A percentile compares a stretch with the other conserved stretches of the same genome.
Evolutionary conservation across 1,284 basidiomycete genomes (phyloP).

Genomic region (Cutaneotrichosporon sp.): DNA sequence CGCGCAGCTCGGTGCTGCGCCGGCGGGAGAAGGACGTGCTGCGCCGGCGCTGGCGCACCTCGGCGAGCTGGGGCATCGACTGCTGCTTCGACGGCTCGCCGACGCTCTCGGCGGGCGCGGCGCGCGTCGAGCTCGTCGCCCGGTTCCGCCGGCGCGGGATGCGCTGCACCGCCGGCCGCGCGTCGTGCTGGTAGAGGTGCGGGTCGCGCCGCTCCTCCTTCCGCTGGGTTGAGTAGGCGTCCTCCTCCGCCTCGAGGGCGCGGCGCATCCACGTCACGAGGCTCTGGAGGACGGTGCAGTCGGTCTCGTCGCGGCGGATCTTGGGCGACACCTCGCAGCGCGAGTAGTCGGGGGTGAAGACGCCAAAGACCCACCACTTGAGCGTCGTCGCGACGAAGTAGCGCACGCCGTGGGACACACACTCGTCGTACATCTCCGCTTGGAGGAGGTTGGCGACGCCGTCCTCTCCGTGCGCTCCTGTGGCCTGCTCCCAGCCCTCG

Average conservation of each 20-base stretch:
- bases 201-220: no score
- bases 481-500: background rate
- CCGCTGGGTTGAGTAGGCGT: no score
- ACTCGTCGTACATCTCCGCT: slow-evolving; percentile 49
- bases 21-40: no score
- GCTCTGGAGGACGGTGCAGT: slow-evolving; percentile 48
- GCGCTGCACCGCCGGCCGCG: no score
- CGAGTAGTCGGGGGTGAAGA: slow-evolving; percentile 44
- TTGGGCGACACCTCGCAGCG: slow-evolving; percentile 37
- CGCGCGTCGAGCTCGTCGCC: no score
- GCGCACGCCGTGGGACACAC: slow-evolving; percentile 43
- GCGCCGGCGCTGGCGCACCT: no score
- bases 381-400: slow-evolving; percentile 49
- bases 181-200: no score
- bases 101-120: no score
- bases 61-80: no score
- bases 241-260: slow-evolving; percentile 20
- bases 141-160: no score
- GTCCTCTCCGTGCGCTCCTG: background rate
- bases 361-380: slow-evolving; percentile 51
- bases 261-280: slow-evolving; percentile 44
- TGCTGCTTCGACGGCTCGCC: no score
- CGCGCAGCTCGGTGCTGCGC: no score
- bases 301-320: slow-evolving; percentile 32
- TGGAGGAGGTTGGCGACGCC: slow-evolving; percentile 43